These are phyloP conservation scores for Metschnikowia aberdeeniae DNA, from an alignment of 805 yeast species.

Conservation along the genomic window DNA sequence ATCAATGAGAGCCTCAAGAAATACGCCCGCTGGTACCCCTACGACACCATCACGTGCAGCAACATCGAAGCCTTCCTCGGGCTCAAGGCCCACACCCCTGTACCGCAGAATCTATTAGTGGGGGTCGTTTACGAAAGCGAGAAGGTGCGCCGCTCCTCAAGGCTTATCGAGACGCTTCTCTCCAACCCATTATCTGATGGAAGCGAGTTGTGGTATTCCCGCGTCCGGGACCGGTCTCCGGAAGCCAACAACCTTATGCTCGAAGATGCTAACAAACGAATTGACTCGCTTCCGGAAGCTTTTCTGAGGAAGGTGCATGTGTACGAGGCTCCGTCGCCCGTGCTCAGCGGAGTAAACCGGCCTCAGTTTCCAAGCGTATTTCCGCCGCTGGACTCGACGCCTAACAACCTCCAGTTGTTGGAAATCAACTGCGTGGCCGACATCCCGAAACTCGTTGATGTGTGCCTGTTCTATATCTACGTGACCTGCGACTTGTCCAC, in stretches of 20 bases:
- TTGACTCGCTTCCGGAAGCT: conserved; percentile 8
- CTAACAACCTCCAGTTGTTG: conserved; percentile 18
- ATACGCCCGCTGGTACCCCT: conserved; percentile 20
- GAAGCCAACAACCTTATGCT: conserved; percentile 20
- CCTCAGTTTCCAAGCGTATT: conserved; percentile 18
- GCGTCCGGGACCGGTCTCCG: conserved; percentile 21
- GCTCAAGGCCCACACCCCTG: conserved; percentile 6
- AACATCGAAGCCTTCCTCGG: conserved; percentile 15
- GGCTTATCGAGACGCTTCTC: conserved; percentile 31
- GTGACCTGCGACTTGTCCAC: conserved; percentile 21
- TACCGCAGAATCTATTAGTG: conserved; percentile 21
- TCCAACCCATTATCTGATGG: conserved; percentile 39
- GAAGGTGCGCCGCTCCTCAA: conserved; percentile 19
- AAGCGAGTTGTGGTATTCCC: conserved; percentile 30
- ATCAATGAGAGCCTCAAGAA: conserved; percentile 13
- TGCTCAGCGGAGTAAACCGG: conserved; percentile 25
- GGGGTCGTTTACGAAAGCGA: conserved; percentile 34
- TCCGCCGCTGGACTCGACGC: conserved; percentile 8
- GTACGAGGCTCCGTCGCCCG: conserved; percentile 26
- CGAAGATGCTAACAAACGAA: conserved; percentile 4
- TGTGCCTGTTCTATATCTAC: conserved; percentile 22
- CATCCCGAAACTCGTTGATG: conserved; percentile 10
- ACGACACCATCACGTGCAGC: conserved; percentile 19
- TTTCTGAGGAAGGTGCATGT: conserved; percentile 7
- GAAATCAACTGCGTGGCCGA: conserved; percentile 21